These are phyloP conservation scores for Leccinum subgranulosum DNA, from an alignment of 768 basidiomycete species.

Conservation along the genomic window DNA sequence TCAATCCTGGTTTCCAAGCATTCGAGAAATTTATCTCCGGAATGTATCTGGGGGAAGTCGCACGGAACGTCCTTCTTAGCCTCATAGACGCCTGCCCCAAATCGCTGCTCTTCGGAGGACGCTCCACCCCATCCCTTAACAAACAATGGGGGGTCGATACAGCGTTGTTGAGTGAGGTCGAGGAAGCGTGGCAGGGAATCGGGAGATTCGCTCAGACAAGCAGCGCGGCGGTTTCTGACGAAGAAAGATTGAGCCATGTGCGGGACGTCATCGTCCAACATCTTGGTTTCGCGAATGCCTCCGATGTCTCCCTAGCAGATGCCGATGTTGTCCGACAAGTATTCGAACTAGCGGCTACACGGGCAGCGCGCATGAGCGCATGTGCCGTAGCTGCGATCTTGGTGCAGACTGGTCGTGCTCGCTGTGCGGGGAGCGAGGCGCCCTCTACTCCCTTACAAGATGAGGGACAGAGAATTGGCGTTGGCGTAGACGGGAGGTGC, in stretches of 20 bases:
- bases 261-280: conserved; percentile 58
- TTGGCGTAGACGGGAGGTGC: conserved; percentile 94
- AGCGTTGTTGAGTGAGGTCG: conserved; percentile 83
- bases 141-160: conserved; percentile 94
- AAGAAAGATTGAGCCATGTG: conserved; percentile 49
- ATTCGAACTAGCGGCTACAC: conserved; percentile 68
- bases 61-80: conserved; percentile 79
- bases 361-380: conserved; percentile 82
- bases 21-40: conserved; percentile 99
- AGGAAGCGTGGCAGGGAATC: conserved; percentile 65
- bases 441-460: conserved; percentile 17
- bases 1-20: conserved; percentile 89
- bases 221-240: background rate
- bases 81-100: conserved; percentile 74
- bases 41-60: conserved; percentile 97
- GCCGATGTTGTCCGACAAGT: conserved; percentile 83
- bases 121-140: conserved; percentile 70
- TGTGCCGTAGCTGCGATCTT: conserved; percentile 85
- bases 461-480: conserved; percentile 54
- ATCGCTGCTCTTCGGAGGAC: conserved; percentile 77
- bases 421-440: conserved; percentile 38
- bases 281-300: conserved; percentile 50
- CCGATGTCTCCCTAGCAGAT: conserved; percentile 55
- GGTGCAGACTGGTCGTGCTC: conserved; percentile 73
- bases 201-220: conserved; percentile 24